Evolutionary conservation across 2,329 filamentous ascomycete species (phyloP), one percentile per base, ranked within the genome.

Genomic region (Fusarium burgessii): DNA sequence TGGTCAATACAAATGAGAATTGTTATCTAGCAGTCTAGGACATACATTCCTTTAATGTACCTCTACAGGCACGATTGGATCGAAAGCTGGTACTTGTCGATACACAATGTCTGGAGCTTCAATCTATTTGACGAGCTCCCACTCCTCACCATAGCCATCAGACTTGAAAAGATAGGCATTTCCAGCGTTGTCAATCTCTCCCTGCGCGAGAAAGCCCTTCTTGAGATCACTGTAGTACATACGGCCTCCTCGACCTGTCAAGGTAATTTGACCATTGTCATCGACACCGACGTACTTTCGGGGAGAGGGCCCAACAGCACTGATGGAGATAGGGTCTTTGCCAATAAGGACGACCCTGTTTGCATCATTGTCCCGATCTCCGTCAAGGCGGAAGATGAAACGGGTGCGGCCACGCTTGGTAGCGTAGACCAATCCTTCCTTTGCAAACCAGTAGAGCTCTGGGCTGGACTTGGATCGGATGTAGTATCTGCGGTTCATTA

Each of bases 121-220:
- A 1, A 18, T 36, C 41, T 56, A 49, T 49, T 17, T 49, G 41
- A 49, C 35, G 15, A 65, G 84, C 11, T 46, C 38, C 51, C 50
- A 64, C 35, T 66, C 62, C 27, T 66, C 50, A 7, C 62, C 45
- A 14, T 29, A 18, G 17, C 20, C 59, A 18, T 57, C 46, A 25
- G 25, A 5, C 29, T 58, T 42, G 23, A 15, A 40, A 6, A 65
- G 14, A 7, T 20, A 15, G 2, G 11, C 36, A 52, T 42, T 59
- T 4, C 32, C 40, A 18, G 51, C 20, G 10, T 23, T 41, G 1
- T 36, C 38, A 1, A 40, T 18, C 20, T 52, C 60, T 38, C 51
- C 46, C 9, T 59, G 36, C 7, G 52, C 63, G 6, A 65, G 60
- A n/a, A 49, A 49, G 14, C 42, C 58, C 29, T 20, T 65, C 20